Base-by-base conservation (phyloP, 345 rosid species). In the Lumnitzera racemosa region DNA sequence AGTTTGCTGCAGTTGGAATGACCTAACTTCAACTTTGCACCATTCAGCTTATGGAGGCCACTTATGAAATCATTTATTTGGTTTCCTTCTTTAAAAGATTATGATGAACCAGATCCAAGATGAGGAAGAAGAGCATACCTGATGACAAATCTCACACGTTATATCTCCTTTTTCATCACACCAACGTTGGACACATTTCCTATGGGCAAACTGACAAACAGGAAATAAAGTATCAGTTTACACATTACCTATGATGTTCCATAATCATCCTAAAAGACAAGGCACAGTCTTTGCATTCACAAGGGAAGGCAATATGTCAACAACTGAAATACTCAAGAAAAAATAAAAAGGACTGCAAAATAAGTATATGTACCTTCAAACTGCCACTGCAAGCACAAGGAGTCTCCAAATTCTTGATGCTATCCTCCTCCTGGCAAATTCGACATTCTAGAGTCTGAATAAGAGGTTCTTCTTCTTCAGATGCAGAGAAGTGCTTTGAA, bases 181-280 rank as follows among this genome's bases (percentile, higher is more conserved):
- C 99, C 99, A 94, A 65, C 74, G 95, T 68, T 94, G 99, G 53
- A 94, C 97, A 66, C 99, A 94, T 72, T 94, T 90, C 80, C 97
- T 75, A 80, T 94, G 99, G 49, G 99, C 99, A 84, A 75, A 94
- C 97, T 94, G 56, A 36, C 11, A 6, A 6, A 67, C 27, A 58
- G 55, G 31, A 43, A 27, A 49, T 48, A 54, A 27, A 53, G 55
- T 24, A 55, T 14, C 15, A 31, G n/a, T 36, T 15, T 31, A 27
- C 31, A 27, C 31, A 27, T 27, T 27, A 2, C 31, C 31, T 27
- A 36, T 36, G 43, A 36, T 36, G 43, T 36, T 36, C 7, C 10
- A 1, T 2, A 36, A 36, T 36, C 43, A 9, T 5, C 43, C 43
- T 7, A 5, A 36, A 36, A 36, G 7, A 36, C 6, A 5, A 36